Evolutionary conservation across 1,284 basidiomycete species (phyloP).

Genomic region (Austroboletus novae-zelandiae): DNA sequence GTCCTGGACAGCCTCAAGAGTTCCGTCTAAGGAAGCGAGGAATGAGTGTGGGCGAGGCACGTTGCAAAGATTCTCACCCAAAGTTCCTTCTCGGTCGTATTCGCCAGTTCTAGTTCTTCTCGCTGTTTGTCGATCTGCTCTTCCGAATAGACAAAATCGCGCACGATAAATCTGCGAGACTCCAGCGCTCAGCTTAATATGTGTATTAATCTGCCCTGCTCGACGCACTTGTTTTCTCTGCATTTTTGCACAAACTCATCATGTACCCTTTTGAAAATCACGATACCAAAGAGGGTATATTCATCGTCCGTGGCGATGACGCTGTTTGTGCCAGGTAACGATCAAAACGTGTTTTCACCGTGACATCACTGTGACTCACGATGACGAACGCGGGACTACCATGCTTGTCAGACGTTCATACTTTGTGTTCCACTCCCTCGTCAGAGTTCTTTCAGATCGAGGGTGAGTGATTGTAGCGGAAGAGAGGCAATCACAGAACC

Average conservation of each 20-base stretch:
- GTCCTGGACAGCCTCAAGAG: slow-evolving; percentile 89
- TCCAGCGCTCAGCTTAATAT: slow-evolving; percentile 8
- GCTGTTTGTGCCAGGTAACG: slow-evolving; percentile 34
- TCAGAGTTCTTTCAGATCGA: slow-evolving; percentile 55
- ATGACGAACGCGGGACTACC: slow-evolving; percentile 95
- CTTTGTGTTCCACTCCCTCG: slow-evolving; percentile 86
- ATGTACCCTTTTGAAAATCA: slow-evolving; percentile 88
- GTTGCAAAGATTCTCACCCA: slow-evolving; percentile 66
- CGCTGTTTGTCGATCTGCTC: slow-evolving; percentile 80
- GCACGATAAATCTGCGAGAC: slow-evolving; percentile 70
- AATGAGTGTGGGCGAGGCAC: slow-evolving; percentile 1
- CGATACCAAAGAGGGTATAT: slow-evolving; percentile 83
- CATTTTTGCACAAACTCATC: slow-evolving; percentile 96
- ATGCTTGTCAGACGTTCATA: slow-evolving; percentile 89
- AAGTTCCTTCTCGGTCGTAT: slow-evolving; percentile 92
- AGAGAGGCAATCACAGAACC: slow-evolving; percentile 20
- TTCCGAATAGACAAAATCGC: slow-evolving; percentile 94
- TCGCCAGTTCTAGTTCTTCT: slow-evolving; percentile 78
- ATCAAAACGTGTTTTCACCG: slow-evolving; percentile 22
- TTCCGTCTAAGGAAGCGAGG: slow-evolving; percentile 66
- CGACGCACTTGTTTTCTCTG: slow-evolving; percentile 84
- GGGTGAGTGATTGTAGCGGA: slow-evolving; percentile 8
- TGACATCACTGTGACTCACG: slow-evolving; percentile 46
- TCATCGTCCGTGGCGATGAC: slow-evolving; percentile 84
- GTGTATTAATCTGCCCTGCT: not conserved